Evolutionary conservation across 169 alveolate genomes (phyloP), one percentile per base, ranked within the genome.

Genomic region (Plasmodium malariae): DNA sequence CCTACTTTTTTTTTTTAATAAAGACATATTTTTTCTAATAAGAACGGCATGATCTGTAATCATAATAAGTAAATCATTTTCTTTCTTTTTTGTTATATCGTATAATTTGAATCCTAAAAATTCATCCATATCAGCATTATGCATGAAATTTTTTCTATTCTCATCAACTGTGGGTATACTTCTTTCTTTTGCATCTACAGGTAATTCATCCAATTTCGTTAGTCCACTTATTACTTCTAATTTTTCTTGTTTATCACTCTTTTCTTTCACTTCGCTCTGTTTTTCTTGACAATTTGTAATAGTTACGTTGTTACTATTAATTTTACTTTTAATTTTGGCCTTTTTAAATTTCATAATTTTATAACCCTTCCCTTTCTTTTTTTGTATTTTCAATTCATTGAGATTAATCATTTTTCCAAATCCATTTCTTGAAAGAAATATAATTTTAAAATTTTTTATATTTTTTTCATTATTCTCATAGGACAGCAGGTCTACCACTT

Each of bases 31-130:
- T 83, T 67, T 83, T 17, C 91, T 70, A 26, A 83, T 83, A 54
- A 83, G 91, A 21, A 83, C 86, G 36, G 91, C 91, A 83, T 83
- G 85, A 34, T 83, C 91, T 5, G 85, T 83, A 30, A 83, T 83
- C 91, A 83, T 83, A 30, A 83, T 49, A 32, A 83, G 85, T 40
- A 67, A 67, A 45, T 83, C 91, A 34, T 60, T 83, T 70, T 83
- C 91, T 6, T 67, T 83, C 49, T 68, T 67, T 45, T 67, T 83
- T 54, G 57, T 51, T 34, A 37, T 69, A 40, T 83, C 91, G 21
- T 83, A 83, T 32, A 83, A 34, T 68, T 83, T 83, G 9, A 83
- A 83, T 11, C 91, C 85, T 40, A 83, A 63, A 26, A 83, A 83
- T 60, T 83, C 91, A 43, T 83, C 91, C n/a, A 60, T 0, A 28